Percentiles rank a stretch among this genome's conserved stretches.
These are phyloP conservation scores for Camelina neglecta DNA, from an alignment of 345 rosid species.

Conservation along the genomic window DNA sequence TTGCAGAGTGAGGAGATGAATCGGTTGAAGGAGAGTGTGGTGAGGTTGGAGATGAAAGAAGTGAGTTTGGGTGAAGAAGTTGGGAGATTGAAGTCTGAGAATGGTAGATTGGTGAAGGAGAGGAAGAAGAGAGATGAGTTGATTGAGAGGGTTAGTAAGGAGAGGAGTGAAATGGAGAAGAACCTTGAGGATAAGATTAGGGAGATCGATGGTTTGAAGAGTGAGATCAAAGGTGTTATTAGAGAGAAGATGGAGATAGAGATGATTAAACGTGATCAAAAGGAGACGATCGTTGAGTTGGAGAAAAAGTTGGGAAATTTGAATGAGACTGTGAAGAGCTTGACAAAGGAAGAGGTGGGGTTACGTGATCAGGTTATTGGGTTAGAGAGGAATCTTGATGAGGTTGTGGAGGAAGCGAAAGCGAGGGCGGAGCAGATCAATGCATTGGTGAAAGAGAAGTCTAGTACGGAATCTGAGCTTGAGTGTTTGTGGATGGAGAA, in stretches of 20 bases:
- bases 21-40: constrained; percentile 50
- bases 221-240: constrained; percentile 42
- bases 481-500: constrained; percentile 48
- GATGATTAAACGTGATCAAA: constrained; percentile 45
- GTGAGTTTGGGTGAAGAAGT: constrained; percentile 47
- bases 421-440: constrained; percentile 48
- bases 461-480: constrained; percentile 47
- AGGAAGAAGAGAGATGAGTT: constrained; percentile 43
- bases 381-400: constrained; percentile 56
- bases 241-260: constrained; percentile 52
- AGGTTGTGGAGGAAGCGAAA: constrained; percentile 47
- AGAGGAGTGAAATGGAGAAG: constrained; percentile 48
- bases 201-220: constrained; percentile 49
- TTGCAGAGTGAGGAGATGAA: constrained; percentile 45
- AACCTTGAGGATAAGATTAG: constrained; percentile 40
- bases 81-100: constrained; percentile 45
- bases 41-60: constrained; percentile 49
- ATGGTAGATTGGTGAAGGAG: constrained; percentile 46
- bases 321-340: constrained; percentile 44
- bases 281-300: constrained; percentile 48
- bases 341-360: constrained; percentile 52
- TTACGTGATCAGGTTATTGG: constrained; percentile 47
- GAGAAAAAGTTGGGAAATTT: constrained; percentile 45
- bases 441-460: constrained; percentile 52
- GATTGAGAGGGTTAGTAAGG: constrained; percentile 36